phyloP scores from a whole-genome alignment of 179 eudicot genomes.

The Silene vulgaris region DNA sequence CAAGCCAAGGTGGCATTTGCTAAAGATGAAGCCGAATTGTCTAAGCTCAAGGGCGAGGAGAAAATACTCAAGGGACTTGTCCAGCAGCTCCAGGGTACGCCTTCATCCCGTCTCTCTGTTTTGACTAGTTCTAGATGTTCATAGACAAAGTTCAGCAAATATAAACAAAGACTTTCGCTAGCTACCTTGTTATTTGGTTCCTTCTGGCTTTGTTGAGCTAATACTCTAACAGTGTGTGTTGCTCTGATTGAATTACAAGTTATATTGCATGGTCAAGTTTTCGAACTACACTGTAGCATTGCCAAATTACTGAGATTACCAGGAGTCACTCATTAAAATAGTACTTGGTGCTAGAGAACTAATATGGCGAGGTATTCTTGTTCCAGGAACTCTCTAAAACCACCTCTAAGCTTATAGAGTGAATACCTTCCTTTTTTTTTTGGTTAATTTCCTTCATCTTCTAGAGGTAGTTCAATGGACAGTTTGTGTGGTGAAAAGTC shows the following conservation, averaged over 20 bases:
- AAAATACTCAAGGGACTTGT: conserved; percentile 75
- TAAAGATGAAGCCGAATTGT: conserved; percentile 72
- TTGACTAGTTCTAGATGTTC: background rate
- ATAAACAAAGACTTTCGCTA: background rate
- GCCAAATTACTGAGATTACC: conserved; percentile 7
- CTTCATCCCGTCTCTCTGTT: background rate
- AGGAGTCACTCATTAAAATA: background rate
- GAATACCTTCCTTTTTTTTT: background rate
- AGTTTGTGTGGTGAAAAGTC: background rate
- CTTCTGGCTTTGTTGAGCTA: background rate
- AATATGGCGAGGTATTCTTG: background rate
- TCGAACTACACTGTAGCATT: background rate
- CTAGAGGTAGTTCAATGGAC: background rate
- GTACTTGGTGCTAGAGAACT: background rate
- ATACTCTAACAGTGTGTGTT: background rate
- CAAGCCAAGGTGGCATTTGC: conserved; percentile 57
- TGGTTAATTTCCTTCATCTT: background rate
- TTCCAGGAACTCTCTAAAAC: background rate
- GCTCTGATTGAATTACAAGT: background rate
- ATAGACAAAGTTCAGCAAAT: background rate
- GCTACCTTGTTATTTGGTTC: background rate
- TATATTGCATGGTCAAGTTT: background rate
- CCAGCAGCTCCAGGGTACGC: conserved; percentile 77
- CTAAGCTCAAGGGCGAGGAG: conserved; percentile 74
- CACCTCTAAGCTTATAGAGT: background rate